Conservation (phyloP, 768 basidiomycete species). For the Boletus sp. region DNA sequence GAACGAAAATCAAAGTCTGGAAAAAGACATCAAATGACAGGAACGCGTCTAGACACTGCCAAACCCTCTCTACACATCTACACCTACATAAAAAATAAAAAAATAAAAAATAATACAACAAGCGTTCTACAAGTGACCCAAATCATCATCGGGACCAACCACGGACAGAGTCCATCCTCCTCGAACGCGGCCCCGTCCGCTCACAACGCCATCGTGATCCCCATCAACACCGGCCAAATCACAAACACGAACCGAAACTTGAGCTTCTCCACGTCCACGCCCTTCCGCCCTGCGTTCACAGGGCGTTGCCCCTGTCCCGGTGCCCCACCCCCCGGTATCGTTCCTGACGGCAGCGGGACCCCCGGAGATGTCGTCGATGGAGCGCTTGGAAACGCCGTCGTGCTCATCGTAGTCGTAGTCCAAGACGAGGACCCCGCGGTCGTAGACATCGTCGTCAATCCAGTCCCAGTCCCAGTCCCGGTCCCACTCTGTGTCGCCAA, state of each 20-base stretch:
- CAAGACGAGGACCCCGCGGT: slow-evolving; percentile 4
- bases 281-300: slow-evolving; percentile 21
- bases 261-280: slow-evolving; percentile 33
- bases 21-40: too few species aligned
- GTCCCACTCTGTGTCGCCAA: slow-evolving; percentile 7
- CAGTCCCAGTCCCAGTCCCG: background rate
- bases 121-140: too few species aligned
- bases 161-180: too few species aligned
- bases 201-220: slow-evolving; percentile 52
- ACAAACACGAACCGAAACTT: slow-evolving; percentile 50
- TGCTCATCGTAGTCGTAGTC: background rate
- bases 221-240: slow-evolving; percentile 55
- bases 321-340: background rate
- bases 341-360: slow-evolving; percentile 9
- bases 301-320: slow-evolving; percentile 2
- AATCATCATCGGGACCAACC: too few species aligned
- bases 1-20: too few species aligned
- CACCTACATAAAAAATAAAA: too few species aligned
- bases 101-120: too few species aligned
- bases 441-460: slow-evolving; percentile 1
- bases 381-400: background rate
- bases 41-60: too few species aligned
- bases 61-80: too few species aligned
- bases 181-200: too few species aligned
- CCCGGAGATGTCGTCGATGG: slow-evolving; percentile 4